Conservation (phyloP, 1,284 basidiomycete genomes). For the Meripilus lineatus region DNA sequence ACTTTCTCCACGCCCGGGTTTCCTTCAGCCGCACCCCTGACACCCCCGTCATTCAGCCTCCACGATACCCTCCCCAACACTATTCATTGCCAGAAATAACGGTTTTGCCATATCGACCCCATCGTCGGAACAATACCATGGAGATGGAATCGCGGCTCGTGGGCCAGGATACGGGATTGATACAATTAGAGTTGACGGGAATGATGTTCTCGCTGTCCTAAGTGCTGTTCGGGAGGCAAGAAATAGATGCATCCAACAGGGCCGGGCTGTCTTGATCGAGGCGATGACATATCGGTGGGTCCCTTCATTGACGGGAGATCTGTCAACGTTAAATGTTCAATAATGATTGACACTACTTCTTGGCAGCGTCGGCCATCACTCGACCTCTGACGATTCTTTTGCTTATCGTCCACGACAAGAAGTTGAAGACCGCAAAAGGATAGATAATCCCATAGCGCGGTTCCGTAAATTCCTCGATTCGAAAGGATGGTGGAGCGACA, state of each 20-base stretch:
- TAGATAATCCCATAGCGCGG: constrained; percentile 86
- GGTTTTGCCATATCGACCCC: constrained; percentile 97
- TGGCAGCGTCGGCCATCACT: constrained; percentile 84
- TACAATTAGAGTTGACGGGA: constrained; percentile 90
- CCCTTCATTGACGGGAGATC: too few species aligned
- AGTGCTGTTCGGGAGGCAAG: constrained; percentile 80
- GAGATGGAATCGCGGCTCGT: constrained; percentile 90
- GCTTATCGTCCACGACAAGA: constrained; percentile 84
- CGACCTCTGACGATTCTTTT: constrained; percentile 91
- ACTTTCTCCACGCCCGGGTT: too few species aligned
- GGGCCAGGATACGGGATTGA: constrained; percentile 94
- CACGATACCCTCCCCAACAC: constrained; percentile 66
- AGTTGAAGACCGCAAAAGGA: constrained; percentile 81
- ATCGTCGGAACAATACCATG: constrained; percentile 83
- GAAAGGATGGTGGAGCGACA: constrained; percentile 81
- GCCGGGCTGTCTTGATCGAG: constrained; percentile 85
- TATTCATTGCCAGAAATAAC: constrained; percentile 80
- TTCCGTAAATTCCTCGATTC: constrained; percentile 82
- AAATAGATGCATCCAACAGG: constrained; percentile 69
- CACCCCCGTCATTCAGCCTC: too few species aligned
- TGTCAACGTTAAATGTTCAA: too few species aligned
- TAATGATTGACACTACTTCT: constrained; percentile 10
- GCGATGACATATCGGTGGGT: constrained; percentile 84
- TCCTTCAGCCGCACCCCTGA: too few species aligned
- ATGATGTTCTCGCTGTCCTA: constrained; percentile 87